Conservation (phyloP, 768 basidiomycete species). For the Hericium coralloides region DNA sequence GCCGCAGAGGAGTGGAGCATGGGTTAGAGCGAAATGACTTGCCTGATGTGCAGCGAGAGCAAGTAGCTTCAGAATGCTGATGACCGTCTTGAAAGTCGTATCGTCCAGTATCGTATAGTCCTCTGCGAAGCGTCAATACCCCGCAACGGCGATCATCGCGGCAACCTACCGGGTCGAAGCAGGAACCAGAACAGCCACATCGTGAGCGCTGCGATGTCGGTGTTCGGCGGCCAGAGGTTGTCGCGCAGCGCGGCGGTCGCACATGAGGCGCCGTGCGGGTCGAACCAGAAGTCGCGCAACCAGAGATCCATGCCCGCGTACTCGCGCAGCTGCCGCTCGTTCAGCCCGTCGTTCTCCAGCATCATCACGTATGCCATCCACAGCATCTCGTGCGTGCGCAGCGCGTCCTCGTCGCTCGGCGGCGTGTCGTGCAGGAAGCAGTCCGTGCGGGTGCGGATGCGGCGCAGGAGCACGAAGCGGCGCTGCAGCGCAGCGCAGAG, state of each 20-base stretch:
- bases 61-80: constrained; percentile 46
- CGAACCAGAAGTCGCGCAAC: constrained; percentile 63
- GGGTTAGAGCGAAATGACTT: constrained; percentile 10
- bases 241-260: constrained; percentile 32
- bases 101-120: constrained; percentile 34
- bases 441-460: constrained; percentile 39
- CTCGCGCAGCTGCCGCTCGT: constrained; percentile 59
- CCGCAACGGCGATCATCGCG: constrained; percentile 16
- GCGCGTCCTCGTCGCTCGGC: constrained; percentile 18
- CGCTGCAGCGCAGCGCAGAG: constrained; percentile 56
- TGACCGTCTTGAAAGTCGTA: constrained; percentile 33
- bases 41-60: constrained; percentile 59
- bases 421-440: constrained; percentile 20
- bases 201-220: constrained; percentile 44
- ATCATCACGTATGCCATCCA: constrained; percentile 70
- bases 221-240: constrained; percentile 49
- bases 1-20: background rate
- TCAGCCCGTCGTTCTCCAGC: constrained; percentile 74
- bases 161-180: constrained; percentile 40
- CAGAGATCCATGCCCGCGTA: constrained; percentile 56
- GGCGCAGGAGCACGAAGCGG: constrained; percentile 50
- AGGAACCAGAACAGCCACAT: constrained; percentile 82
- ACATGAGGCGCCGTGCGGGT: constrained; percentile 45
- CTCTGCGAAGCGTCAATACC: constrained; percentile 26
- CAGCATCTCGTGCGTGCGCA: constrained; percentile 37